A percentile compares a stretch with the other conserved stretches of the same genome.
phyloP scores from a whole-genome alignment of 2,329 filamentous ascomycete species.

The Hypoxylon sp. region DNA sequence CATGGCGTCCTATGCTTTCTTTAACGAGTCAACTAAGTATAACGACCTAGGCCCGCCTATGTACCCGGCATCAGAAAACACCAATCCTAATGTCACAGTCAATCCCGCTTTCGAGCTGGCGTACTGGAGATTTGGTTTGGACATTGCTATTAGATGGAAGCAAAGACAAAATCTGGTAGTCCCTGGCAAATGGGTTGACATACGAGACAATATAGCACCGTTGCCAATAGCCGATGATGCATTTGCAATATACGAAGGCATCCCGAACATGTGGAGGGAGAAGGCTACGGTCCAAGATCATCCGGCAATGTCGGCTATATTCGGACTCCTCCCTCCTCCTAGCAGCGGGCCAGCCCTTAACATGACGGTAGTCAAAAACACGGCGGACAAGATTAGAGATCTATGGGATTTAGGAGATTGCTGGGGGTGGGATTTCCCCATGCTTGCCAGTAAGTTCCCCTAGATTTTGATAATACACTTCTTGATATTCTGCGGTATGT shows the following conservation, averaged over 20 bases:
- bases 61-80: constrained; percentile 69
- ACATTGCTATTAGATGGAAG: constrained; percentile 69
- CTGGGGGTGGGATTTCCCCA: constrained; percentile 63
- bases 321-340: constrained; percentile 60
- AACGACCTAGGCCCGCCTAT: constrained; percentile 67
- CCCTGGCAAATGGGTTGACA: constrained; percentile 63
- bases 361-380: constrained; percentile 56
- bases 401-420: constrained; percentile 59
- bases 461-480: not conserved
- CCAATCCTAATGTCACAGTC: constrained; percentile 68
- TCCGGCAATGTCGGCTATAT: constrained; percentile 61
- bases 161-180: constrained; percentile 60
- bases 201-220: constrained; percentile 67
- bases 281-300: constrained; percentile 60
- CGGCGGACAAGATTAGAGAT: constrained; percentile 58
- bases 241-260: constrained; percentile 69
- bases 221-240: constrained; percentile 66
- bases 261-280: constrained; percentile 60
- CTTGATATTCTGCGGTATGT: not conserved
- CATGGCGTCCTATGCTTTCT: constrained; percentile 72
- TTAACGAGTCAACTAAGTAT: constrained; percentile 64
- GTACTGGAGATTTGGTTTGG: constrained; percentile 74
- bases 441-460: constrained; percentile 57
- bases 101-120: constrained; percentile 74
- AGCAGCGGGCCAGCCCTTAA: constrained; percentile 56